Conservation (phyloP, 768 basidiomycete species). For the Butyriboletus loyo region DNA sequence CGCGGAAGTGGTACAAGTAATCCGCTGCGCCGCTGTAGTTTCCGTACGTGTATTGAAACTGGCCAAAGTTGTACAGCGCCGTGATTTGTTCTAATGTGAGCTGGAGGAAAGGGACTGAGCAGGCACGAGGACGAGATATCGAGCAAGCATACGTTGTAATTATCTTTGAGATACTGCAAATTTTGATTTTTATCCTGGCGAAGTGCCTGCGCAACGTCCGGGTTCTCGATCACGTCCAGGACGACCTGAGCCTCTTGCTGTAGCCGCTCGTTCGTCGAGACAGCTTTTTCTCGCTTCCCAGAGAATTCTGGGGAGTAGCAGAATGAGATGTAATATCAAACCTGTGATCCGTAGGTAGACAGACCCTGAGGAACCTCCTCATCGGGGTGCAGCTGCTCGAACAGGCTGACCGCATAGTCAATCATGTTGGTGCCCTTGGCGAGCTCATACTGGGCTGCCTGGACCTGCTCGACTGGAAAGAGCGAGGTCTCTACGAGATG, state of each 20-base stretch:
- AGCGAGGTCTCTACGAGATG: conserved; percentile 76
- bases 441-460: conserved; percentile 93
- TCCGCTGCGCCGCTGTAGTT: conserved; percentile 96
- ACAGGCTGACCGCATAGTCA: conserved; percentile 83
- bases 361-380: conserved; percentile 66
- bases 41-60: conserved; percentile 98
- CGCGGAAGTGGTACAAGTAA: conserved; percentile 98
- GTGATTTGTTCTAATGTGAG: conserved; percentile 94
- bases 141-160: conserved; percentile 67
- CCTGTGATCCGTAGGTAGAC: conserved; percentile 12
- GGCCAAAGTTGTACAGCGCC: conserved; percentile 94
- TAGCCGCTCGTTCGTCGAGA: conserved; percentile 79
- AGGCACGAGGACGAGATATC: not conserved
- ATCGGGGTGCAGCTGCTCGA: conserved; percentile 73
- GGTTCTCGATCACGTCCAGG: conserved; percentile 93
- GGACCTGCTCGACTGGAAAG: conserved; percentile 78
- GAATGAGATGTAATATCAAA: not conserved
- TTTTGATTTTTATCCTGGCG: conserved; percentile 98
- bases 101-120: conserved; percentile 39
- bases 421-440: conserved; percentile 98
- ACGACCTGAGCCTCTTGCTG: conserved; percentile 91
- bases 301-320: conserved; percentile 63
- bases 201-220: conserved; percentile 90
- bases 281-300: conserved; percentile 74
- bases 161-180: conserved; percentile 87